A percentile compares a stretch with the other conserved stretches of the same genome.
Conservation (phyloP, 495 filamentous ascomycete species). For the Aspergillus funiculosus region DNA sequence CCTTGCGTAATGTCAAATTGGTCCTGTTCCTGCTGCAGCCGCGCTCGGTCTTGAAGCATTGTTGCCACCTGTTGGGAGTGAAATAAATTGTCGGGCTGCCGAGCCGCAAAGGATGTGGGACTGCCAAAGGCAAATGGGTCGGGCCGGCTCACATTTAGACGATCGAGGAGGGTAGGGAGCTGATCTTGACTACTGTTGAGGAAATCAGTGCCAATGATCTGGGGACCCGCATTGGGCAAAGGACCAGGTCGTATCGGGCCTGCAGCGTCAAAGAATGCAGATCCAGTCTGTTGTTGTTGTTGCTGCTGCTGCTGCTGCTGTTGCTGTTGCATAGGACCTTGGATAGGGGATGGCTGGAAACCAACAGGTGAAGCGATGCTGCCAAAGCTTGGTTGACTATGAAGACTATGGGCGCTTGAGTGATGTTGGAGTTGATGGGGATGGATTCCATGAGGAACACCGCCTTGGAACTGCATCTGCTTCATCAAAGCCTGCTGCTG, state of each 20-base stretch:
- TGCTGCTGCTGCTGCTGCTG: conserved; percentile 32
- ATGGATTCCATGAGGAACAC: conserved; percentile 39
- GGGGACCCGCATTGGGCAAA: conserved; percentile 42
- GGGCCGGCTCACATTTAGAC: conserved; percentile 50
- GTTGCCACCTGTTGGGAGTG: conserved; percentile 55
- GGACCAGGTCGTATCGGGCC: conserved; percentile 36
- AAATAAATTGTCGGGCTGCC: conserved; percentile 48
- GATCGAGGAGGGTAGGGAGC: conserved; percentile 54
- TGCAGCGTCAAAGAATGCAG: conserved; percentile 66
- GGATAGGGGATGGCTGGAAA: conserved; percentile 66
- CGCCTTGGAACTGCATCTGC: conserved; percentile 62
- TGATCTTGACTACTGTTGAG: conserved; percentile 53
- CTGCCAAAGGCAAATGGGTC: conserved; percentile 50
- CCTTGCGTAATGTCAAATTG: conserved; percentile 49
- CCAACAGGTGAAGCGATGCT: conserved; percentile 83
- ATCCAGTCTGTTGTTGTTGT: conserved; percentile 36
- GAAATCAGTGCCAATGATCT: conserved; percentile 46
- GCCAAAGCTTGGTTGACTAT: conserved; percentile 91
- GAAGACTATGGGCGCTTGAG: conserved; percentile 87
- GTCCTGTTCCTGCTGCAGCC: conserved; percentile 58
- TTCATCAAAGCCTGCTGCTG: conserved; percentile 78
- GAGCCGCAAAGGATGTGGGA: conserved; percentile 42
- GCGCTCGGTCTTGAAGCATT: conserved; percentile 56
- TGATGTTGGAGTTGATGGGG: conserved; percentile 76
- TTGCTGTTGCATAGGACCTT: conserved; percentile 56